Conservation (phyloP, 208 protist genomes). For the Zelonia costaricensis region DNA sequence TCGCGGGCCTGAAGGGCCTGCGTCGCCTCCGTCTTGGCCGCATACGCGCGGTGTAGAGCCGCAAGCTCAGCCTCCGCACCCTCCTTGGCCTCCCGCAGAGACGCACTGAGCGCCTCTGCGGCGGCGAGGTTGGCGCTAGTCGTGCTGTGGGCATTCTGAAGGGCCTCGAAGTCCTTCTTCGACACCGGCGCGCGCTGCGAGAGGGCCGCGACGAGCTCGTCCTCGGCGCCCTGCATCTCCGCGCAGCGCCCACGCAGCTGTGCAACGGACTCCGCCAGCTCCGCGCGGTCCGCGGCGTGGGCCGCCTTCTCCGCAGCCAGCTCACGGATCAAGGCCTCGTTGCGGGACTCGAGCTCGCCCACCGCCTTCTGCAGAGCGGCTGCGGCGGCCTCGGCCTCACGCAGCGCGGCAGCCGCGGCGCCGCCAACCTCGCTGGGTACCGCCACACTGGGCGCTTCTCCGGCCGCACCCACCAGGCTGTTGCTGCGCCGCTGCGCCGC, state of each 20-base stretch:
- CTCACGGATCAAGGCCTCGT: neutral
- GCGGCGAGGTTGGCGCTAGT: slow-evolving; percentile 2
- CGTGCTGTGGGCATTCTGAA: slow-evolving; percentile 7
- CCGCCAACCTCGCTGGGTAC: neutral
- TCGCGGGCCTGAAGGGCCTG: slow-evolving; percentile 12
- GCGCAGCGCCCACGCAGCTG: slow-evolving; percentile 14
- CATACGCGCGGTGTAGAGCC: slow-evolving; percentile 8
- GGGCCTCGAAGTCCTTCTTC: slow-evolving; percentile 15
- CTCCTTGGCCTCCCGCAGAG: slow-evolving; percentile 2
- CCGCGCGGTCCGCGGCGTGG: slow-evolving; percentile 10
- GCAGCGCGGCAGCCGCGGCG: neutral
- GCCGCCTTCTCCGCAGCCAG: slow-evolving; percentile 3
- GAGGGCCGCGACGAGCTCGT: slow-evolving; percentile 19
- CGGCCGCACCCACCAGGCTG: neutral
- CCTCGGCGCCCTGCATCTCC: slow-evolving; percentile 13
- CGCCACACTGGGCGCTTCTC: neutral
- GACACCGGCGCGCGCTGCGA: slow-evolving; percentile 23
- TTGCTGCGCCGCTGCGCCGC: slow-evolving; percentile 3
- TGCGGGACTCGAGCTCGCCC: neutral
- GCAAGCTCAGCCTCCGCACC: neutral
- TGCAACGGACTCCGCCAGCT: slow-evolving; percentile 22
- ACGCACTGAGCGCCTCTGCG: slow-evolving; percentile 12
- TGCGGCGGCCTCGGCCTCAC: too few relatives aligned
- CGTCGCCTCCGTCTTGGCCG: neutral
- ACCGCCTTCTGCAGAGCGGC: neutral